These are phyloP conservation scores for Neoboletus subvelutipes DNA, from an alignment of 768 basidiomycete species.

Conservation along the genomic window DNA sequence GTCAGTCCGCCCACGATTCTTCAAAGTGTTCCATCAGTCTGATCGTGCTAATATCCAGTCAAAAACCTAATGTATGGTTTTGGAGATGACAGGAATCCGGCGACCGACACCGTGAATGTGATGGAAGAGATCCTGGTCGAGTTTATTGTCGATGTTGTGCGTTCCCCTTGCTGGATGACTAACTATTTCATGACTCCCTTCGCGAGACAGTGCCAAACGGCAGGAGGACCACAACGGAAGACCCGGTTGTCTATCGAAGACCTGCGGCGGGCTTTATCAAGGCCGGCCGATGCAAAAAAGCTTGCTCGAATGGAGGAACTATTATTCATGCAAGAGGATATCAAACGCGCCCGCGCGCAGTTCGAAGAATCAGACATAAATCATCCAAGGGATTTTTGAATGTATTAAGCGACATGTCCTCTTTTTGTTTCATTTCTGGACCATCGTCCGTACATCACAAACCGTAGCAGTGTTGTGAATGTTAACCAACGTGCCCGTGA, in stretches of 20 bases:
- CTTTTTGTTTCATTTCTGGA: not conserved
- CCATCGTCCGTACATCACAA: slow-evolving; percentile 1
- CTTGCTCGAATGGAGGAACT: slow-evolving; percentile 90
- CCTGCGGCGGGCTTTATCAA: slow-evolving; percentile 72
- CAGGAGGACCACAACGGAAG: slow-evolving; percentile 68
- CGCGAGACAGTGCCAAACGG: slow-evolving; percentile 62
- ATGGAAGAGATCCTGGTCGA: slow-evolving; percentile 94
- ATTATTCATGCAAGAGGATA: slow-evolving; percentile 91
- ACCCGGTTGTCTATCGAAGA: slow-evolving; percentile 84
- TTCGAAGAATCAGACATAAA: slow-evolving; percentile 60
- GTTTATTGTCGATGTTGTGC: slow-evolving; percentile 85
- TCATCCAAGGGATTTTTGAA: slow-evolving; percentile 47
- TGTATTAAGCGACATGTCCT: not conserved
- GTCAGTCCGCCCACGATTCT: slow-evolving; percentile 42
- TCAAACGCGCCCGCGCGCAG: slow-evolving; percentile 81
- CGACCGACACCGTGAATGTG: slow-evolving; percentile 83
- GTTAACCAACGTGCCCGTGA: not conserved
- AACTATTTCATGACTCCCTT: slow-evolving; percentile 7
- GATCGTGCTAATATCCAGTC: slow-evolving; percentile 44
- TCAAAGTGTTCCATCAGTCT: slow-evolving; percentile 7
- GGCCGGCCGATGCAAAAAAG: slow-evolving; percentile 89
- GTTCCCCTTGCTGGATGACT: slow-evolving; percentile 33
- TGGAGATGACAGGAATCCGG: slow-evolving; percentile 87
- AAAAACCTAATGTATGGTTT: slow-evolving; percentile 91
- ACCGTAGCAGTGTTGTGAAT: slow-evolving; percentile 5